phyloP scores from a whole-genome alignment of 2,329 filamentous ascomycete species.

The Lecanicillium sp. region DNA sequence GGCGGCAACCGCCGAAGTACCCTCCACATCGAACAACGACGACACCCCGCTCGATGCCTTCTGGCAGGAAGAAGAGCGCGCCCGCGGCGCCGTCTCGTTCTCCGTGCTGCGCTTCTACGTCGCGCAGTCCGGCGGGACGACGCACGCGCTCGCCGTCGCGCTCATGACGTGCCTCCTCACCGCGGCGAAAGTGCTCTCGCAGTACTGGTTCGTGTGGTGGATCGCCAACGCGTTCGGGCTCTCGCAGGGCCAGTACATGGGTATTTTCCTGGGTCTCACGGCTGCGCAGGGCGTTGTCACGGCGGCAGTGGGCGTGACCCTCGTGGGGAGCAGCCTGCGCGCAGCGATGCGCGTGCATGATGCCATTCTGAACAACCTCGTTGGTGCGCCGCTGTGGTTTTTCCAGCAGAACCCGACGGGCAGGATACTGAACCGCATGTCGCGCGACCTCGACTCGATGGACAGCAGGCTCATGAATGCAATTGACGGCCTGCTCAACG shows the following conservation, averaged over 20 bases:
- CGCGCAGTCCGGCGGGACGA: background rate
- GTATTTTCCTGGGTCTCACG: background rate
- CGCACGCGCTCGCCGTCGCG: background rate
- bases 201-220: slow-evolving; percentile 13
- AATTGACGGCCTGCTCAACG: background rate
- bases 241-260: slow-evolving; percentile 5
- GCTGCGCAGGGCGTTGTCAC: background rate
- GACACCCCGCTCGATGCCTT: background rate
- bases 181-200: background rate
- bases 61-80: slow-evolving; percentile 7
- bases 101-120: slow-evolving; percentile 5
- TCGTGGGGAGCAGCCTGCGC: slow-evolving; percentile 3
- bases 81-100: background rate
- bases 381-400: slow-evolving; percentile 10
- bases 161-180: slow-evolving; percentile 1
- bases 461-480: slow-evolving; percentile 10
- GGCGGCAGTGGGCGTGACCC: background rate
- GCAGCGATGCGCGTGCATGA: slow-evolving; percentile 4
- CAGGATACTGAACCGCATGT: slow-evolving; percentile 7
- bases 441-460: slow-evolving; percentile 6
- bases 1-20: background rate
- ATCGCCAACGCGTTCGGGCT: slow-evolving; percentile 2
- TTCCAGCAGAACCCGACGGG: slow-evolving; percentile 9
- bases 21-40: background rate
- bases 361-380: background rate